Evolutionary conservation across 1,139 yeast species (phyloP).

Genomic region (Kluyveromyces sp.): DNA sequence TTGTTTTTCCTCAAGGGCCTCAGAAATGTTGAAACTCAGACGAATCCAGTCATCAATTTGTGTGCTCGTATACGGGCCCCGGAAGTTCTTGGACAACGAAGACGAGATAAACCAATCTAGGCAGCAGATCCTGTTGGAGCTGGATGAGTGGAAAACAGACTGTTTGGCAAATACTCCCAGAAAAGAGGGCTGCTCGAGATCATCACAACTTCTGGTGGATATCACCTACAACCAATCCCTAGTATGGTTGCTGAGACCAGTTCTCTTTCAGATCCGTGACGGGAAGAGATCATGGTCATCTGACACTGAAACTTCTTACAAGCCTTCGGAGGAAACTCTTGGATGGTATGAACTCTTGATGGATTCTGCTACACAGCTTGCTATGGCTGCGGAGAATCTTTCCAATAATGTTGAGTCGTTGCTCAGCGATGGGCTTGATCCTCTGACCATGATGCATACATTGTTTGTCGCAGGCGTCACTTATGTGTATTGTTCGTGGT

Average conservation of each 20-base stretch:
- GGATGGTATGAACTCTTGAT: constrained; percentile 33
- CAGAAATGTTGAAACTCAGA: constrained; percentile 33
- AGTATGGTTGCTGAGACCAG: constrained; percentile 28
- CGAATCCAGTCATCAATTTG: constrained; percentile 32
- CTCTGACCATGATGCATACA: constrained; percentile 32
- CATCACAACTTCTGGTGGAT: constrained; percentile 29
- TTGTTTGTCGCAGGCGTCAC: constrained; percentile 31
- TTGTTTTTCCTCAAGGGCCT: constrained; percentile 24
- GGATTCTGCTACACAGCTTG: constrained; percentile 26
- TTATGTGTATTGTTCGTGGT: constrained; percentile 30
- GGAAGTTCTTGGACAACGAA: constrained; percentile 14
- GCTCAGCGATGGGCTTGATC: constrained; percentile 6
- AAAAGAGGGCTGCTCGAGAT: constrained; percentile 24
- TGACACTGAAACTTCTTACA: background rate
- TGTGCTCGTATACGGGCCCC: constrained; percentile 30
- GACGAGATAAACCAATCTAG: constrained; percentile 28
- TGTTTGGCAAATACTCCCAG: constrained; percentile 17
- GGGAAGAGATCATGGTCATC: constrained; percentile 8
- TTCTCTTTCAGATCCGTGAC: constrained; percentile 25
- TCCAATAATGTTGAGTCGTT: background rate
- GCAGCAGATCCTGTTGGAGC: constrained; percentile 27
- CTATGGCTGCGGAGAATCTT: constrained; percentile 18
- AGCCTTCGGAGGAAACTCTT: constrained; percentile 17
- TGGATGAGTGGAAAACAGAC: constrained; percentile 31
- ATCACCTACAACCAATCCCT: constrained; percentile 32